Percentiles rank a stretch among this genome's conserved stretches.
phyloP scores from a whole-genome alignment of 176 grass and related monocot species.

The Aegilops bicornis region DNA sequence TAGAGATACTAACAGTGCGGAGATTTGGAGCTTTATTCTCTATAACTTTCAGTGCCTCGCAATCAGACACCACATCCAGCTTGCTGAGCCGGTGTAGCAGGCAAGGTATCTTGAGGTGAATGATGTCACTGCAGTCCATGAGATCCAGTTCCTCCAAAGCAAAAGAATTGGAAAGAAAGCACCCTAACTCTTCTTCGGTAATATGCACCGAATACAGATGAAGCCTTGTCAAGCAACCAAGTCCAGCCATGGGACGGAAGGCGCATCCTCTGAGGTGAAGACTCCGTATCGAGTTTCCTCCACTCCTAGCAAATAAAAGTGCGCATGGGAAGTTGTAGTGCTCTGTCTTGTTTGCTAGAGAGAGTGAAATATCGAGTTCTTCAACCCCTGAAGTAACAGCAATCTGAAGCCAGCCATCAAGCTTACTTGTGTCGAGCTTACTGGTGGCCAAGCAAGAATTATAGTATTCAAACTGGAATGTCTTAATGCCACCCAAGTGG shows the following conservation, averaged over 20 bases:
- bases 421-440: background rate
- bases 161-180: background rate
- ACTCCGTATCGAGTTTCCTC: background rate
- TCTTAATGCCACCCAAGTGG: background rate
- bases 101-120: background rate
- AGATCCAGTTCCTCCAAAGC: background rate
- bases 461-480: background rate
- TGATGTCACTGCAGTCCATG: background rate
- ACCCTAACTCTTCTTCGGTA: background rate
- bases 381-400: background rate
- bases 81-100: background rate
- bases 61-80: background rate
- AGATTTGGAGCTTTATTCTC: constrained; percentile 20
- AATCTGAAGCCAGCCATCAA: background rate
- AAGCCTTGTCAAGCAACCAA: background rate
- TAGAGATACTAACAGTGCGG: background rate
- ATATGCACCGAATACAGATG: background rate
- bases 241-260: background rate
- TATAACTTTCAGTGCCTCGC: background rate
- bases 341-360: background rate
- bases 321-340: background rate
- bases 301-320: background rate
- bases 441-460: background rate
- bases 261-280: background rate
- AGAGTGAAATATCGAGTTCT: background rate